Evolutionary conservation across 345 rosid genomes (phyloP).

Genomic region (Diplotaxis tenuifolia): DNA sequence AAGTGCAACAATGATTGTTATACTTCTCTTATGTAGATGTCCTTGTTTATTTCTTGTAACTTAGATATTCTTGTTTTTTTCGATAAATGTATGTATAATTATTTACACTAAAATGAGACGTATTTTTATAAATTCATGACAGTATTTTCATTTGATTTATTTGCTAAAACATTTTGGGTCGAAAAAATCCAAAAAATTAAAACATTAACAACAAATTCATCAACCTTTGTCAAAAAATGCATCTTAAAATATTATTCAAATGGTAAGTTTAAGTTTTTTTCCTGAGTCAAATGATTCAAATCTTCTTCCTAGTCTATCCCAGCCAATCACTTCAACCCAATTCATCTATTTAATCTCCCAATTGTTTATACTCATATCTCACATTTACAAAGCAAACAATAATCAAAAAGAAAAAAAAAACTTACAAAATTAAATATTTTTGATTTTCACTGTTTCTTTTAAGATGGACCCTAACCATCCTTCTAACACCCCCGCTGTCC

Average conservation of each 20-base stretch:
- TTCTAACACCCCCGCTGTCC: not conserved
- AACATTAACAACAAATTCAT: conserved; percentile 14
- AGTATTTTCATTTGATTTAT: not conserved
- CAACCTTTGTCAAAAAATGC: not conserved
- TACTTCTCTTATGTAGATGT: too few relatives aligned
- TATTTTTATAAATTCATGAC: not conserved
- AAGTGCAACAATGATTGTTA: too few relatives aligned
- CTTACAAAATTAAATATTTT: too few relatives aligned
- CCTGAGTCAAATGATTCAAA: not conserved
- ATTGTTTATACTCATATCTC: not conserved
- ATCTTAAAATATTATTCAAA: not conserved
- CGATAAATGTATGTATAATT: too few relatives aligned
- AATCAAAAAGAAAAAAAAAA: not conserved
- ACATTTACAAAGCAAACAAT: not conserved
- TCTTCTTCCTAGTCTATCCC: not conserved
- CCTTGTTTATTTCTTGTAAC: too few relatives aligned
- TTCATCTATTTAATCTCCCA: conserved; percentile 1
- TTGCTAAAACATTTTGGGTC: not conserved
- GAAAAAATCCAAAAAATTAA: not conserved
- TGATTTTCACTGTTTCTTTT: conserved; percentile 8
- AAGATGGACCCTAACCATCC: conserved; percentile 20
- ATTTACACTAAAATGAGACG: too few relatives aligned
- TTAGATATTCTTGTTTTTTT: too few relatives aligned
- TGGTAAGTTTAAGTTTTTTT: not conserved
- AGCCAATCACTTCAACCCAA: not conserved